phyloP scores from a whole-genome alignment of 371 early-diverging fungal genomes.

The Apophysomyces sp. region DNA sequence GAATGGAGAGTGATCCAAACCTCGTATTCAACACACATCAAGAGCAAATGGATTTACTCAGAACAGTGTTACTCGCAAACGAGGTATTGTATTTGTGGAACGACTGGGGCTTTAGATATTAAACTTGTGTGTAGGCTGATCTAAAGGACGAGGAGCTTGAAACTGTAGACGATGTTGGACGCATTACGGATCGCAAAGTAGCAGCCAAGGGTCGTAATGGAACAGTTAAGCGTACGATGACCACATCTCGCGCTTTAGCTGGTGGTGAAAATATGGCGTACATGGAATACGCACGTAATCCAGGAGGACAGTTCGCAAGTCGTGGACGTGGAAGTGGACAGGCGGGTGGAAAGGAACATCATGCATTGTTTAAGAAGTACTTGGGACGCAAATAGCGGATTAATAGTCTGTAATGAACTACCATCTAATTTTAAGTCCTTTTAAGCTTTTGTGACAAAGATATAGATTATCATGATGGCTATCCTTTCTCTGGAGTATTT shows the following conservation, averaged over 20 bases:
- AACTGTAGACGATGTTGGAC: conserved; percentile 40
- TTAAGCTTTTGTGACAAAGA: too few relatives aligned
- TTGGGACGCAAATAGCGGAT: conserved; percentile 40
- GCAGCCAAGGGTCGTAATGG: conserved; percentile 37
- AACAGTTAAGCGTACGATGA: conserved; percentile 44
- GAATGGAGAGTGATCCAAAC: conserved; percentile 70
- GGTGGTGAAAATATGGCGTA: conserved; percentile 97
- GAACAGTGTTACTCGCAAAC: conserved; percentile 82
- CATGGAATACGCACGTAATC: conserved; percentile 66
- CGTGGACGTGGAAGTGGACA: conserved; percentile 38
- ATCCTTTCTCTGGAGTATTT: too few relatives aligned
- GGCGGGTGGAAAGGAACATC: conserved; percentile 56
- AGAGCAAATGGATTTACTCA: conserved; percentile 89
- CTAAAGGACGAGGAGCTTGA: conserved; percentile 58
- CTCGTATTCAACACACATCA: conserved; percentile 75
- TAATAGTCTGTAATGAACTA: too few relatives aligned
- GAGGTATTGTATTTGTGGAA: conserved; percentile 53
- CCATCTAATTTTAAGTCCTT: too few relatives aligned
- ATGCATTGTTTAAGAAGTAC: conserved; percentile 71
- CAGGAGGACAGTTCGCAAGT: conserved; percentile 40
- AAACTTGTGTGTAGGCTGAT: conserved; percentile 41
- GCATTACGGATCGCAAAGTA: conserved; percentile 43
- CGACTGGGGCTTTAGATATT: conserved; percentile 5
- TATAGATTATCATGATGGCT: too few relatives aligned
- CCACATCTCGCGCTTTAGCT: conserved; percentile 78